Evolutionary conservation across 208 protist genomes (phyloP), one percentile per base, ranked within the genome.

Genomic region (Leishmania amazonensis): DNA sequence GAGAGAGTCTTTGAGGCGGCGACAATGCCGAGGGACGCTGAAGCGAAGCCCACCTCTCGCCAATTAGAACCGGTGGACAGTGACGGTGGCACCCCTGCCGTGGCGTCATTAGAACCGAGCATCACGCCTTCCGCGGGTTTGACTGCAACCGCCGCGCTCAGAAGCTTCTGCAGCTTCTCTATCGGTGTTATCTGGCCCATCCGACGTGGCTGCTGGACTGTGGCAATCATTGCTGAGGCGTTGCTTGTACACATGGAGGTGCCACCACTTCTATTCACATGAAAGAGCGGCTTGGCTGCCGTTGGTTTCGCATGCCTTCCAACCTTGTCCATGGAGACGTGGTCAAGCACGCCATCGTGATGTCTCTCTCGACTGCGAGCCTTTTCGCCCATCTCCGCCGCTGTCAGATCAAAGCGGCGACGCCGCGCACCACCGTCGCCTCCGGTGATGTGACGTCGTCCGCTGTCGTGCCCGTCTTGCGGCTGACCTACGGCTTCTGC

Each of bases 201-300:
- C 7, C 68, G 81, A 5, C 76, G 75, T 40, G 76, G 53, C 68
- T 76, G 81, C n/a, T 76, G 81, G 0, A 84, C 81, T 7, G 81
- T 80, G 40, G 81, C 81, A 4, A 84, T 80, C 5, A 77, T 47
- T 3, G 68, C 73, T 0, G 81, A 84, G 5, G 51, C 65, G 21
- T 79, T 35, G 31, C 74, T 83, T 11, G 9, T 35, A 53, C 42
- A 28, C 1, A 13, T 21, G 21, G 57, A 54, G 38, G 24, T 42
- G 35, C 19, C 47, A 0, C 19, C 47, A 0, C 49, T 58, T n/a
- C 8, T 49, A 5, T 45, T 24, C 2, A 19, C 21, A 35, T 17
- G 49, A 40, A 64, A 42, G 19, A 74, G 65, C 4, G 73, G 7
- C 64, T 58, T 67, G 42, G 60, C 31, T 1, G 64, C 40, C 0